A percentile compares a stretch with the other conserved stretches of the same genome.
These are phyloP conservation scores for Carallia brachiata DNA, from an alignment of 345 rosid species.

Conservation along the genomic window DNA sequence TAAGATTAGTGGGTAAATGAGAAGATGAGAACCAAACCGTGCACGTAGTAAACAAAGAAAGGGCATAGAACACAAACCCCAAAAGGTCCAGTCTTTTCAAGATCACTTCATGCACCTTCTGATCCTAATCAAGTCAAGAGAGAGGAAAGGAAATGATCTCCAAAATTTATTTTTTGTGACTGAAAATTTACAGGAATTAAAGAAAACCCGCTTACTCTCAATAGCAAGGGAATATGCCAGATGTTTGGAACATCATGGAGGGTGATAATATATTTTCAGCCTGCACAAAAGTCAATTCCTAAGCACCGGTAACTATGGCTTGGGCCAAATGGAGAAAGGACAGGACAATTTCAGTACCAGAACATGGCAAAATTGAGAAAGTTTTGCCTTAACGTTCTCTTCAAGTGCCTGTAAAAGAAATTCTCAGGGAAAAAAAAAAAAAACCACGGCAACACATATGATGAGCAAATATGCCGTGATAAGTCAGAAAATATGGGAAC, in stretches of 20 bases:
- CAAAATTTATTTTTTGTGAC: background rate
- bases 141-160: conserved; percentile 4
- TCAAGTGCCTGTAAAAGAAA: conserved; percentile 68
- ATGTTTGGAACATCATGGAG: conserved; percentile 91
- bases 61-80: conserved; percentile 42
- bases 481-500: conserved; percentile 25
- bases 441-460: background rate
- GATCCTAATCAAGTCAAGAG: conserved; percentile 54
- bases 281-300: conserved; percentile 39
- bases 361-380: conserved; percentile 92
- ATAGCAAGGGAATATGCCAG: conserved; percentile 92
- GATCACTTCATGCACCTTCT: conserved; percentile 92
- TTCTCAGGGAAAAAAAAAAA: conserved; percentile 1
- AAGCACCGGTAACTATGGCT: background rate
- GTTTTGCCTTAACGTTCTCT: conserved; percentile 75
- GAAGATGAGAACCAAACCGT: background rate
- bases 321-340: background rate
- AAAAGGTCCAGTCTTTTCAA: conserved; percentile 66
- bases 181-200: background rate
- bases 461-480: conserved; percentile 8
- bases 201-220: conserved; percentile 55
- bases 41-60: background rate
- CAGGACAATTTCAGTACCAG: conserved; percentile 42
- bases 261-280: conserved; percentile 71
- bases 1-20: background rate